Evolutionary conservation across 2,329 filamentous ascomycete species (phyloP).

Genomic region (Aspergillus costaricaensis): DNA sequence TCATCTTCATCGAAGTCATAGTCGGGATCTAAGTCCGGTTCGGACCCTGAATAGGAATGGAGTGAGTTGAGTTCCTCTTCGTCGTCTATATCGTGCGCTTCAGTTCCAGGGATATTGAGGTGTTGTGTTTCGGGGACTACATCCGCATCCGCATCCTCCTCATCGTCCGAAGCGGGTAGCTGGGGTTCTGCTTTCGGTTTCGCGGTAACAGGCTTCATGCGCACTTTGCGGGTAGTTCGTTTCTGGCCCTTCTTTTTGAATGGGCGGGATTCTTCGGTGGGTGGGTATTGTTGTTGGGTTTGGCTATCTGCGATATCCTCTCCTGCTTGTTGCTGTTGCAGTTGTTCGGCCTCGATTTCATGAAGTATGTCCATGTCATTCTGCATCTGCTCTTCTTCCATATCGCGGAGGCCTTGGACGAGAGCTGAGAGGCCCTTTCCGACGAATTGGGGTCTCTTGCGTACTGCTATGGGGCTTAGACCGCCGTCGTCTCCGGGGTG

Average conservation of each 20-base stretch:
- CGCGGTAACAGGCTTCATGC: conserved; percentile 42
- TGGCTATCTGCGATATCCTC: conserved; percentile 43
- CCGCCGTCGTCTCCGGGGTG: conserved; percentile 18
- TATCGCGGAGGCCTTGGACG: conserved; percentile 42
- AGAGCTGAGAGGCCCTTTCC: conserved; percentile 43
- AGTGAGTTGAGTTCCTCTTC: conserved; percentile 22
- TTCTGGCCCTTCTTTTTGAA: conserved; percentile 55
- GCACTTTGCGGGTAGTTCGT: conserved; percentile 48
- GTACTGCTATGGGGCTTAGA: conserved; percentile 42
- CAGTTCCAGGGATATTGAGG: conserved; percentile 12
- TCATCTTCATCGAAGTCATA: conserved; percentile 30
- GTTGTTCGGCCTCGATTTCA: conserved; percentile 44
- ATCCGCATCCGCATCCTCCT: conserved; percentile 31
- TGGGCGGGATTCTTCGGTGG: conserved; percentile 13
- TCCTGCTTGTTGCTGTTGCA: conserved; percentile 9
- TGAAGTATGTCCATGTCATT: conserved; percentile 48
- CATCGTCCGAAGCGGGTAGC: conserved; percentile 23
- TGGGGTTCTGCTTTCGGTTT: conserved; percentile 30
- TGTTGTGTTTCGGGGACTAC: conserved; percentile 35
- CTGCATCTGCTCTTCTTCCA: conserved; percentile 45
- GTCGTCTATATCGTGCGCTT: conserved; percentile 13
- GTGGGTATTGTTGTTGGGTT: background rate
- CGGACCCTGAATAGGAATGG: conserved; percentile 27
- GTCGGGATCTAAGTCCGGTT: conserved; percentile 34
- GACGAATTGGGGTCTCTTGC: conserved; percentile 39